Percentiles rank a stretch among this genome's conserved stretches.
Evolutionary conservation across 495 filamentous ascomycete species (phyloP).

Genomic region (Paragyromitra xinjiangensis): DNA sequence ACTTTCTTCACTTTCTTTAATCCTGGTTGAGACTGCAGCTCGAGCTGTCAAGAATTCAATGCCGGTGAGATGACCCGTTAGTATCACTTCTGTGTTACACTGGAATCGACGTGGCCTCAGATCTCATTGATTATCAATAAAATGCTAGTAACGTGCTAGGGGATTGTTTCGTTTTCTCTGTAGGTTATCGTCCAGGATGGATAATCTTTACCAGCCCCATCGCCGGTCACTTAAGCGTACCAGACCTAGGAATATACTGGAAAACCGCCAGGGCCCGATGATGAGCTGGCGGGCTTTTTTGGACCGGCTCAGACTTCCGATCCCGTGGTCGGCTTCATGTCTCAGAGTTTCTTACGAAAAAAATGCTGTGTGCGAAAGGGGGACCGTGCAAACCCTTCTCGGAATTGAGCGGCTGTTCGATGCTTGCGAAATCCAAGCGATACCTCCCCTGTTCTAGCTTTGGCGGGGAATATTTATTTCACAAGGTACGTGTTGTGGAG

Average conservation of each 20-base stretch:
- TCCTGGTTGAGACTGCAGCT: neutral
- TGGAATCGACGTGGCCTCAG: constrained; percentile 2
- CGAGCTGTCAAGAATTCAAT: constrained; percentile 7
- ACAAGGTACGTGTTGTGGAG: constrained; percentile 10
- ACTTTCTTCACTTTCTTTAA: neutral
- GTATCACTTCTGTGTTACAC: neutral
- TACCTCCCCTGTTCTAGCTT: constrained; percentile 14
- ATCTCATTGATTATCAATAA: neutral
- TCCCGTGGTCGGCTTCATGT: constrained; percentile 37
- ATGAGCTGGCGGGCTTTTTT: constrained; percentile 36
- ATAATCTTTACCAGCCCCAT: neutral
- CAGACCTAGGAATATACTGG: neutral
- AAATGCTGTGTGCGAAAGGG: constrained; percentile 25
- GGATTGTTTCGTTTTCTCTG: neutral
- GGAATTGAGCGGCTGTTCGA: constrained; percentile 4
- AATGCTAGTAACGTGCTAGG: neutral
- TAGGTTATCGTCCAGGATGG: neutral
- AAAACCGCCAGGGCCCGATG: constrained; percentile 4
- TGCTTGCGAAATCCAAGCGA: neutral
- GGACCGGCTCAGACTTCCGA: constrained; percentile 33
- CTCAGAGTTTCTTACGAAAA: constrained; percentile 29
- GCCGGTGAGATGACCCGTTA: constrained; percentile 2
- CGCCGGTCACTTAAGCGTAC: neutral
- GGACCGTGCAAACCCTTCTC: constrained; percentile 34
- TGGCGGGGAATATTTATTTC: neutral